A percentile compares a stretch with the other conserved stretches of the same genome.
These are phyloP conservation scores for Neltuma alba DNA, from an alignment of 306 rosid genomes.

Conservation along the genomic window DNA sequence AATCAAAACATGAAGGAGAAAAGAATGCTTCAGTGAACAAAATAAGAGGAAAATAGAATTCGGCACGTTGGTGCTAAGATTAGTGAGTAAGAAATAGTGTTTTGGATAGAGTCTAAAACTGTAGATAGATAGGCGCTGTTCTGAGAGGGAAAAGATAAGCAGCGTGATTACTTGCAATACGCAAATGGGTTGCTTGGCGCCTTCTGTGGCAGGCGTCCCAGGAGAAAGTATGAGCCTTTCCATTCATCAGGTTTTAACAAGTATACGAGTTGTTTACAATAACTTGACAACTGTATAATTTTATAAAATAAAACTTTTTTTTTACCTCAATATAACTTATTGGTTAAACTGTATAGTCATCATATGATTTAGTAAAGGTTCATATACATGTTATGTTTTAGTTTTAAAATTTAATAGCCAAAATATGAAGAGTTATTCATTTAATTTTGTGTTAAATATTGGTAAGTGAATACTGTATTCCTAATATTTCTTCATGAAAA, in stretches of 20 bases:
- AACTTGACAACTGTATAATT: too few relatives aligned
- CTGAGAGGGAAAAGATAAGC: neutral
- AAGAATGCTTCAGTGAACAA: neutral
- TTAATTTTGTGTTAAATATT: too few relatives aligned
- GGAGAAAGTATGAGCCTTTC: too few relatives aligned
- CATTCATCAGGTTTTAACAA: too few relatives aligned
- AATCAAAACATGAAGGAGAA: neutral
- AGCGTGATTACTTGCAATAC: neutral
- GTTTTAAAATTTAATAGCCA: too few relatives aligned
- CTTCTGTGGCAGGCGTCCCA: neutral
- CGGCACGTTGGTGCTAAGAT: neutral
- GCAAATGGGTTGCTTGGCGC: conserved; percentile 10
- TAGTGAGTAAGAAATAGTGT: neutral
- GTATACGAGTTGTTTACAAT: too few relatives aligned
- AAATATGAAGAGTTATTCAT: too few relatives aligned
- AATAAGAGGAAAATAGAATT: neutral
- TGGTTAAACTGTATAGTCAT: too few relatives aligned
- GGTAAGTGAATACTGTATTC: neutral
- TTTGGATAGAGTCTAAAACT: conserved; percentile 25
- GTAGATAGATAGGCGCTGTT: conserved; percentile 9
- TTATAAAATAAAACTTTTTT: too few relatives aligned
- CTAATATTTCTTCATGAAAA: too few relatives aligned
- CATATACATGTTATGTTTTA: neutral
- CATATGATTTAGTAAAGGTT: too few relatives aligned
- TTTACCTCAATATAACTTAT: too few relatives aligned